Evolutionary conservation across 2,329 filamentous ascomycete genomes (phyloP), one percentile per base, ranked within the genome.

Genomic region (Mycocentrospora acerina): DNA sequence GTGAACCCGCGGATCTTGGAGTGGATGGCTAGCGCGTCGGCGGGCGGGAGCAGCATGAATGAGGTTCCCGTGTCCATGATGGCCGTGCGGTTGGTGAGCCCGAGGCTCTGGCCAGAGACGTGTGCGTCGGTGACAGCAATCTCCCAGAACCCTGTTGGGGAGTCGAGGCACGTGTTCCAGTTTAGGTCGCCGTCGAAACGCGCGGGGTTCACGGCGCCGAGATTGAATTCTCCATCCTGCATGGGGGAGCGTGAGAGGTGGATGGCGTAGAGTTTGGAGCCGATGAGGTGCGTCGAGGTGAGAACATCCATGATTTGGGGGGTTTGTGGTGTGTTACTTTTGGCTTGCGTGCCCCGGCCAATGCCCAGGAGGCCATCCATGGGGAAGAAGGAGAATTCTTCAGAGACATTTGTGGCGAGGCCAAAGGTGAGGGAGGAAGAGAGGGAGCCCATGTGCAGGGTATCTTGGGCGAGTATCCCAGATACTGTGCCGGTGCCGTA

Each of bases 311-410:
- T 74, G 53, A 93, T 83, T 29, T 82, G 87, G 14, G 85, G 79
- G 4, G 78, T 58, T 3, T 59, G 60, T 41, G 72, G 61, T 3
- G 63, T 77, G 19, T n/a, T n/a, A 24, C 71, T 72, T 3, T 77
- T 11, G 11, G 24, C 32, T 4, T 32, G 47, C 19, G 74, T 71
- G 44, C 77, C 77, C 53, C 83, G 82, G 12, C 86, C 85, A 16
- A 95, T 70, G 4, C 89, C 90, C 3, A 95, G 71, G 32, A 95
- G 94, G 16, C 90, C 90, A 62, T 95, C 90, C 66, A 95, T 90
- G 2, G 88, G 85, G 55, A 91, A 95, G 35, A 79, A 77, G 18
- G 73, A 69, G 64, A 95, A 95, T 48, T 93, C 83, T 35, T 80
- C 68, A 1, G 87, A 89, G 2, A 86, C 86, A 16, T 77, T 77